Base-by-base conservation (phyloP, 2,329 filamentous ascomycete species). In the Sclerotinia nivalis region DNA sequence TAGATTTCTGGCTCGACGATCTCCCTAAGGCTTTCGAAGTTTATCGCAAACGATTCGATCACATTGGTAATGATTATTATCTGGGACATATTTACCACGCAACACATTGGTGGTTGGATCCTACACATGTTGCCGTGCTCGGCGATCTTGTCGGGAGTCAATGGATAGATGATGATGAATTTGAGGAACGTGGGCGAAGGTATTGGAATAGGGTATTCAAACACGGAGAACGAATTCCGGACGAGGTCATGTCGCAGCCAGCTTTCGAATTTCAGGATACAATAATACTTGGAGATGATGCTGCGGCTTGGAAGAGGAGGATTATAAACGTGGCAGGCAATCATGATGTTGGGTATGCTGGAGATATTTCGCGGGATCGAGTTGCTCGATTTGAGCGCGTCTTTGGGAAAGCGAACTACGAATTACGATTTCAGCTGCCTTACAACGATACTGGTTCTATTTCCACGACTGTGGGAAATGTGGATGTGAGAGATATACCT, bases 281-380 rank as follows among this genome's bases (percentile, higher is more conserved):
- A 20, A 70, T 69, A 66, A 72, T 73, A 62, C 71, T 81, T 8
- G 80, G 80, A 45, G 78, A 79, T 60, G 83, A 87, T 70, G 80
- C 81, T 9, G 80, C 83, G 8, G 80, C 80, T 2, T 98, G 96
- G 96, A 81, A 84, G n/a, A 85, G 83, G 54, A 87, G 91, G 69
- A 85, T 97, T 73, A 93, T 99, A 78, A 96, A 97, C 75, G 88
- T 98, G 37, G 93, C 89, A 0, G 96, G 96, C 1, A 99, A 99
- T 77, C 96, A 99, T 78, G 96, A 99, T 79, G 90, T 99, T 77
- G 96, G 96, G 47, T 99, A 99, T 79, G 93, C 94, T 0, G 96
- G 96, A 4, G 96, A 99, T 79, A 85, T 98, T 72, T 93, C 91
- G 54, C 82, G 85, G n/a, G 84, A 88, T 72, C 88, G 93, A 4